Percentiles rank a stretch among this genome's conserved stretches.
phyloP scores from a whole-genome alignment of 75 land plant species.

The Picea sitchensis region DNA sequence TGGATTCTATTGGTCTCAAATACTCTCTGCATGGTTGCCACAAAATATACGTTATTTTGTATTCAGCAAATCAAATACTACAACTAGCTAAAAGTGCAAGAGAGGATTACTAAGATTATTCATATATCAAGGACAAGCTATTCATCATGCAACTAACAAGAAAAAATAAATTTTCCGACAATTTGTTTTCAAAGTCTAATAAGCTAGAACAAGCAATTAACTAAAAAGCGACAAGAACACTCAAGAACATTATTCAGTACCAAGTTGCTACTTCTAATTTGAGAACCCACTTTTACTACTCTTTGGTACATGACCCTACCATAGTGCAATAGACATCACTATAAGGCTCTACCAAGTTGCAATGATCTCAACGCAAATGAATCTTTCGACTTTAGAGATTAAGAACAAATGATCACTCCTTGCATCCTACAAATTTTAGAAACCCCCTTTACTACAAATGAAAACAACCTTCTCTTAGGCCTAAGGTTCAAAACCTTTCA shows the following conservation, averaged over 20 bases:
- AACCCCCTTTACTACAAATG: background rate
- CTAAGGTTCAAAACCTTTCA: background rate
- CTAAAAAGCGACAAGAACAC: background rate
- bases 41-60: background rate
- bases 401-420: background rate
- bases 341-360: background rate
- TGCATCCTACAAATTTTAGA: background rate
- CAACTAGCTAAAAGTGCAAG: no score
- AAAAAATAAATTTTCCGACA: no score
- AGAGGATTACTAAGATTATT: no score
- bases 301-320: background rate
- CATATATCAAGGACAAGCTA: no score
- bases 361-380: background rate
- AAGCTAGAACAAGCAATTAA: no score
- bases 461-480: background rate
- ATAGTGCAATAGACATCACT: background rate
- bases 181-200: no score
- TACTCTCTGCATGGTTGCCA: conserved; percentile 36
- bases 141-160: no score
- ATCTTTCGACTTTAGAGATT: background rate
- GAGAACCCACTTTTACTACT: background rate
- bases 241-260: no score
- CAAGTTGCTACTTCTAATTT: background rate
- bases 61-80: no score
- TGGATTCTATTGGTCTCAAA: conserved; percentile 45